Evolutionary conservation across 2,329 filamentous ascomycete genomes (phyloP).

Genomic region (Leptographium wingfieldii): DNA sequence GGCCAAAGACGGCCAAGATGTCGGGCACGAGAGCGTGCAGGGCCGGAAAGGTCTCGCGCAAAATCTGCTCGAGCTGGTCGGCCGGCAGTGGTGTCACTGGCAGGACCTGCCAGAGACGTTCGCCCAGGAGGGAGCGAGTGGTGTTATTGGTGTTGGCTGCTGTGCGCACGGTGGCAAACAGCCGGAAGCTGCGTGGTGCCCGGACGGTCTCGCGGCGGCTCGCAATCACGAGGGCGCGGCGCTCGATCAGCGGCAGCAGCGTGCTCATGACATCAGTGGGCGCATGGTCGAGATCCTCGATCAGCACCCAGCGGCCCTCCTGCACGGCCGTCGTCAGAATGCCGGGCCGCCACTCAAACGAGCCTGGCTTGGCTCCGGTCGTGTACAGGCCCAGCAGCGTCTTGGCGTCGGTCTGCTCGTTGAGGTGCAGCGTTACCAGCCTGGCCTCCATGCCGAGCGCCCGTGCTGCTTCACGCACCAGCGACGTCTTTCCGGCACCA

Average conservation of each 20-base stretch:
- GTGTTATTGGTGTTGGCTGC: conserved; percentile 25
- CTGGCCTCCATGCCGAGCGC: conserved; percentile 65
- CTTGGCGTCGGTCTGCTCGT: conserved; percentile 97
- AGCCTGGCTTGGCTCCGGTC: conserved; percentile 73
- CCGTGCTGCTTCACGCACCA: conserved; percentile 71
- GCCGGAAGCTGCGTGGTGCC: conserved; percentile 73
- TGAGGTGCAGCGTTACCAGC: conserved; percentile 90
- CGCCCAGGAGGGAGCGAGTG: conserved; percentile 60
- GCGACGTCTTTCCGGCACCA: conserved; percentile 80
- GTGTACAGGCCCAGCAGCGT: conserved; percentile 91
- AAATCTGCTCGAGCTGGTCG: conserved; percentile 62
- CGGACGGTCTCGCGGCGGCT: conserved; percentile 76
- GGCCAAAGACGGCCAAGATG: conserved; percentile 45
- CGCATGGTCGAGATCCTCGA: conserved; percentile 91
- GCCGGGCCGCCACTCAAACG: conserved; percentile 84
- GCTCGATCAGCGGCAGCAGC: conserved; percentile 81
- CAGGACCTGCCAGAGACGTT: conserved; percentile 76
- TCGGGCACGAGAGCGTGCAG: conserved; percentile 50
- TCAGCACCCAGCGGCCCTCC: conserved; percentile 92
- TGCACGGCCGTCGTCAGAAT: conserved; percentile 86
- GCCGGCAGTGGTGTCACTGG: conserved; percentile 52
- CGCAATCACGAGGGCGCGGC: conserved; percentile 79
- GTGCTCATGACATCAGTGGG: conserved; percentile 92
- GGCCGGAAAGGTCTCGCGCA: conserved; percentile 56
- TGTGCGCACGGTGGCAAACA: conserved; percentile 84